A percentile compares a stretch with the other conserved stretches of the same genome.
Evolutionary conservation across 768 basidiomycete species (phyloP).

Genomic region (Auriscalpium microsporum): DNA sequence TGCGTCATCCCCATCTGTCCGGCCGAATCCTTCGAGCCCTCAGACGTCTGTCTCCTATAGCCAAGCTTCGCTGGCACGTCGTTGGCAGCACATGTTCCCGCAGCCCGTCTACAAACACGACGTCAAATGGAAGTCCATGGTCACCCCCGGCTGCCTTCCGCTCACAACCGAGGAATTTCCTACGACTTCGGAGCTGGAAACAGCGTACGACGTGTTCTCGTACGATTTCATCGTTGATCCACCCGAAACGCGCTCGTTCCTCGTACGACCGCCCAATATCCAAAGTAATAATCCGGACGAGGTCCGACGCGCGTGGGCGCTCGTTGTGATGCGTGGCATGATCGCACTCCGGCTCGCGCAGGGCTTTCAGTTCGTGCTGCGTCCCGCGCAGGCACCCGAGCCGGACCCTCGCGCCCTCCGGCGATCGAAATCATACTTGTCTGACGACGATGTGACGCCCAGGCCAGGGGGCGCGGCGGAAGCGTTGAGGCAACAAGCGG

Average conservation of each 20-base stretch:
- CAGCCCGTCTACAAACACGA: conserved; percentile 69
- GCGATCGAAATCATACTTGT: conserved; percentile 48
- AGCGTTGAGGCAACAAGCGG: conserved; percentile 46
- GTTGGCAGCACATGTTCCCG: conserved; percentile 87
- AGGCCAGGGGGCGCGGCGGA: conserved; percentile 60
- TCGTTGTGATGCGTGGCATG: conserved; percentile 87
- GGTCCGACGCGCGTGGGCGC: conserved; percentile 59
- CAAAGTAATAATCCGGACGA: conserved; percentile 44
- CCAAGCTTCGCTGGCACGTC: conserved; percentile 67
- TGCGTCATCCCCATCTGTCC: conserved; percentile 39
- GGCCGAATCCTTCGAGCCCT: conserved; percentile 64
- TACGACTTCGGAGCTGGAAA: conserved; percentile 60
- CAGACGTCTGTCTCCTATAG: conserved; percentile 47
- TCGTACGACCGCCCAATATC: conserved; percentile 58
- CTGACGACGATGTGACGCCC: conserved; percentile 44
- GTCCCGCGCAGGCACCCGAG: conserved; percentile 25
- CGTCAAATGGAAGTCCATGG: conserved; percentile 85
- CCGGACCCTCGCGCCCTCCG: conserved; percentile 25
- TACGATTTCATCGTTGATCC: conserved; percentile 87
- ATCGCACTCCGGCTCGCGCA: conserved; percentile 86
- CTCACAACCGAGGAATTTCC: conserved; percentile 89
- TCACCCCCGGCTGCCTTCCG: conserved; percentile 81
- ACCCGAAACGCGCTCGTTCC: conserved; percentile 77
- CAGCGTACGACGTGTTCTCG: conserved; percentile 70
- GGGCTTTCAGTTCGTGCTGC: conserved; percentile 88